phyloP scores from a whole-genome alignment of 352 stramenopile genomes.

The Phytophthora litchii region DNA sequence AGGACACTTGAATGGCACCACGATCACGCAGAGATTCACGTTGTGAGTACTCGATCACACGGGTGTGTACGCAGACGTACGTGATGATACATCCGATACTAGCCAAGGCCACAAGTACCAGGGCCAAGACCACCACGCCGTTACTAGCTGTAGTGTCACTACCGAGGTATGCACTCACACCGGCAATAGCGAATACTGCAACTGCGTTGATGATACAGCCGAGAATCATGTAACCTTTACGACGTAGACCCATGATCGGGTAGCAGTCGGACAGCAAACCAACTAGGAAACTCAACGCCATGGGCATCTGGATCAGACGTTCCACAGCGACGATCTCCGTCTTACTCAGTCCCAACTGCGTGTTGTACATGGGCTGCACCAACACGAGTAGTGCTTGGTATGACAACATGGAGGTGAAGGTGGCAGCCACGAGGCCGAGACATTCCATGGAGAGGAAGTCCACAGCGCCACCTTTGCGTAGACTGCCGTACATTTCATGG shows the following conservation, averaged over 20 bases:
- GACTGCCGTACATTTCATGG: constrained; percentile 69
- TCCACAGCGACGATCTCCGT: constrained; percentile 50
- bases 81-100: constrained; percentile 74
- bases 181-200: constrained; percentile 62
- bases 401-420: constrained; percentile 73
- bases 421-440: constrained; percentile 63
- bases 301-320: constrained; percentile 82
- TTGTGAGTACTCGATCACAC: constrained; percentile 68
- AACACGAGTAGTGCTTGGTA: constrained; percentile 62
- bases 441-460: constrained; percentile 65
- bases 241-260: constrained; percentile 88
- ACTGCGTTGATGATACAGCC: constrained; percentile 72
- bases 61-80: constrained; percentile 67
- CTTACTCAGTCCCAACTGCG: constrained; percentile 51
- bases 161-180: constrained; percentile 51
- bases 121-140: constrained; percentile 39
- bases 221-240: constrained; percentile 92
- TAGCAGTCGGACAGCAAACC: constrained; percentile 91
- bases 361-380: constrained; percentile 61
- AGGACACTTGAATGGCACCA: constrained; percentile 60
- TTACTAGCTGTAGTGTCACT: constrained; percentile 32
- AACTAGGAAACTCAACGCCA: constrained; percentile 90
- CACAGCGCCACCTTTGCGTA: constrained; percentile 65
- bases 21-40: constrained; percentile 62
- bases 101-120: constrained; percentile 48